Base-by-base conservation (phyloP, 2,329 filamentous ascomycete genomes). In the Aspergillus tubingensis region DNA sequence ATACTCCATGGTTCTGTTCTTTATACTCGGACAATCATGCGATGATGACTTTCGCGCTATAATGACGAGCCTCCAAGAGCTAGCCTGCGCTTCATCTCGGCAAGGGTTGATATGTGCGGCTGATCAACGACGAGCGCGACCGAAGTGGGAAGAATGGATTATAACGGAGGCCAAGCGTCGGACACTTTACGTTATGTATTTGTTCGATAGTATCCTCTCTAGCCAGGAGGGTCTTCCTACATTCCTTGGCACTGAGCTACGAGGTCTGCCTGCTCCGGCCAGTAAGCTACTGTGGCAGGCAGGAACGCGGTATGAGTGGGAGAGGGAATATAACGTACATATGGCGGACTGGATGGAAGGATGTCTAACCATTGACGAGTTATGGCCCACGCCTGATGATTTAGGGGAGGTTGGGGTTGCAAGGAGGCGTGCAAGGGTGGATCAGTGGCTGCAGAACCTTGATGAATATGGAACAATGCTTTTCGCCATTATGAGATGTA, bases 381-480 rank as follows among this genome's bases (percentile, higher is more conserved):
- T 85, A 1, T 85, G 83, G 83, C 77, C 80, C 0, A 67, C 74
- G 4, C 75, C 77, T 2, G 30, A 57, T 0, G 72, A 72, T 0
- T 57, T 77, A 8, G 67, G 72, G 17, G 73, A 76, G 3, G 11
- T 51, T 2, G 69, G 62, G 0, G 47, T 78, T 41, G 53, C 54
- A 1, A 65, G 70, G 52, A 74, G 77, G 58, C 73, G 71, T 1
- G 52, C 59, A 3, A 76, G 81, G 57, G 76, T 83, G 0, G 80
- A 83, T 39, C 69, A 64, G 8, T 85, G 83, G 83, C 58, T 85
- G 15, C 79, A 83, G 52, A 69, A 72, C 27, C 65, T 84, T 1
- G 83, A 85, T 65, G 81, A 82, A 54, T 84, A 79, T 68, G 82
- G 83, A 0, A 82, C 76, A 1, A 82, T 83, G 80, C 60, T 85